Conservation (phyloP, 2,329 filamentous ascomycete genomes). For the Aureobasidium pullulans region DNA sequence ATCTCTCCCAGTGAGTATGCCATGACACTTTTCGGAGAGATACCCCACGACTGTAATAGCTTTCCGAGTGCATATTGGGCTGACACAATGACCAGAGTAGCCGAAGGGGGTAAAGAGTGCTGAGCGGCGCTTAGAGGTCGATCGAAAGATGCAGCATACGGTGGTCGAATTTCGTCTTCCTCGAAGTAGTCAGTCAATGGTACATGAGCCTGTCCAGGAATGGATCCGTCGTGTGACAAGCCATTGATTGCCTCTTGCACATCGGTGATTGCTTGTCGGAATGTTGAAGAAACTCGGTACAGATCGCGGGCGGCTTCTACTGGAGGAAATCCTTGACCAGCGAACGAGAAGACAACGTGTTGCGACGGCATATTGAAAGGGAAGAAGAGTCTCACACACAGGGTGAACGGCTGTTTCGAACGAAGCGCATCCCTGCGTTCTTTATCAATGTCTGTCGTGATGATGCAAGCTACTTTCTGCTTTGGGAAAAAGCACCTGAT, state of each 20-base stretch:
- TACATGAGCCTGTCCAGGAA: background rate
- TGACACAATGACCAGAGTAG: background rate
- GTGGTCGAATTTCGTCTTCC: background rate
- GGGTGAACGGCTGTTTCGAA: background rate
- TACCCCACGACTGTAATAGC: background rate
- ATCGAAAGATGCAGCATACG: background rate
- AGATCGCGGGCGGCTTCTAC: constrained; percentile 4
- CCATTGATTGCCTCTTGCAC: background rate
- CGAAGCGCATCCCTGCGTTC: background rate
- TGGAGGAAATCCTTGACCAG: background rate
- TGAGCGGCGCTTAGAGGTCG: background rate
- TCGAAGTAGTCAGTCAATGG: background rate
- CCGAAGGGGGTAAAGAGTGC: background rate
- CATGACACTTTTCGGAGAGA: background rate
- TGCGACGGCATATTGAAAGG: background rate
- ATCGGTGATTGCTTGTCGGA: background rate
- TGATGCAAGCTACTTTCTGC: too few relatives aligned
- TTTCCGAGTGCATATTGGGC: constrained; percentile 1
- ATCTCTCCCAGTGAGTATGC: background rate
- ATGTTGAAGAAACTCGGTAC: background rate
- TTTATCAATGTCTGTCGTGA: background rate
- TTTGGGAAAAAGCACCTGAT: too few relatives aligned
- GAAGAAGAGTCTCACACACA: background rate
- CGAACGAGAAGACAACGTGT: constrained; percentile 4
- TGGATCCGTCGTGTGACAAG: background rate